Evolutionary conservation across 352 stramenopile species (phyloP), one percentile per base, ranked within the genome.

Genomic region (Globisporangium camurandrum): DNA sequence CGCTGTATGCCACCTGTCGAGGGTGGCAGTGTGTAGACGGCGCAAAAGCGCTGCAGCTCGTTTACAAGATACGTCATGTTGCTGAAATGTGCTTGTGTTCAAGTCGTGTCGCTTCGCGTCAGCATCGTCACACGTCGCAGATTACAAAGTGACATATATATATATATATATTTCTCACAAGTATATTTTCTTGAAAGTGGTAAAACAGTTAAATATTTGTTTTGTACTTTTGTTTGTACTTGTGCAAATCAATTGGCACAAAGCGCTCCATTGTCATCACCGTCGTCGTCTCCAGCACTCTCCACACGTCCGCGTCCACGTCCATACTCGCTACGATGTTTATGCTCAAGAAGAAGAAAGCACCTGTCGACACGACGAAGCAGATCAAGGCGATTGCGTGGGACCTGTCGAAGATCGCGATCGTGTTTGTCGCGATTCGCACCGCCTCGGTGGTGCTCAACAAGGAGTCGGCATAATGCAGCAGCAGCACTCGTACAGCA

Each of bases 271-370:
- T 19, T 12, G 26, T 12, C 39, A 36, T n/a, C 44, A 28, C 27
- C 45, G 19, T 24, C 5, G 9, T 31, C 28, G 1, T 20, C 19
- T 23, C 16, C 42, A 9, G 16, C 16, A n/a, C 9, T 20, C 5
- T 6, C 17, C 12, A 40, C 14, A n/a, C 16, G 5, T 8, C 10
- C 17, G n/a, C 17, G 1, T n/a, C 9, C 36, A 19, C 36, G 17
- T 4, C 24, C 24, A 14, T 1, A 27, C 28, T 6, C n/a, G 49
- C 27, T 48, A 69, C 28, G 41, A 89, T 89, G 78, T 89, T 89
- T 49, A 86, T 87, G 78, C 78, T 89, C 61, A 87, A 86, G 70
- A 92, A 92, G 73, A 89, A 90, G 73, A 88, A 89, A 64, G 67
- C 76, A 62, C 76, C 87, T 62, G 74, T 90, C 40, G 81, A 92